Base-by-base conservation (phyloP, 768 basidiomycete genomes). In the Tephrocybe rancida region DNA sequence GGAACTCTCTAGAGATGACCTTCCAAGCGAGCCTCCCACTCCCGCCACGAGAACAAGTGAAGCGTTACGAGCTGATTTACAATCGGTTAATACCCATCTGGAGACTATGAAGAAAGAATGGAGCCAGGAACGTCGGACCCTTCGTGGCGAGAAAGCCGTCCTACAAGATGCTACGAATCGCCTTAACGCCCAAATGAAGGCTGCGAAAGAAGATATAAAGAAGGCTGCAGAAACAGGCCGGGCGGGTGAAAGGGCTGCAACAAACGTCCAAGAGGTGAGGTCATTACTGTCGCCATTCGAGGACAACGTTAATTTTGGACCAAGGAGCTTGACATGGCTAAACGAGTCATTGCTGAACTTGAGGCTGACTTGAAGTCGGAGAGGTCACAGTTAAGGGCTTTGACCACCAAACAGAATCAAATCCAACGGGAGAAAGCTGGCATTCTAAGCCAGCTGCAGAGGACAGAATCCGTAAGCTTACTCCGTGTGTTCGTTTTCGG, bases 261-360 rank as follows among this genome's bases (percentile, higher is more conserved):
- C 69, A 27, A 78, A 77, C 48, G 68, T 83, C 4, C 81, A 88
- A 69, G 76, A 69, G 38, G 89, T 89, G 66, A 60, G 78, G 66
- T n/a, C 27, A 10, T 18, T 32, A 1, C 1, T 30, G 9, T 38
- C 46, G 5, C 14, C 25, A 21, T 8, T 14, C 37, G 18, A 24
- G 44, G 19, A 48, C 56, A 18, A 44, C 46, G 13, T 41, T 49
- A n/a, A 49, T 26, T n/a, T n/a, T n/a, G 21, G 27, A 41, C 38
- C 41, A 38, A 92, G 90, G 90, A 93, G 52, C 78, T 87, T 16
- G 87, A 87, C 43, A 80, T 73, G 47, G 88, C 90, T 6, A 87
- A 81, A 60, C 71, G 69, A 4, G 78, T 79, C 24, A 82, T 93
- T 54, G 75, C 79, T 1, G 86, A 87, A 14, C 79, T 95, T 7